A percentile compares a stretch with the other conserved stretches of the same genome.
These are phyloP conservation scores for Aspergillus panamensis DNA, from an alignment of 495 filamentous ascomycete species.

Conservation along the genomic window DNA sequence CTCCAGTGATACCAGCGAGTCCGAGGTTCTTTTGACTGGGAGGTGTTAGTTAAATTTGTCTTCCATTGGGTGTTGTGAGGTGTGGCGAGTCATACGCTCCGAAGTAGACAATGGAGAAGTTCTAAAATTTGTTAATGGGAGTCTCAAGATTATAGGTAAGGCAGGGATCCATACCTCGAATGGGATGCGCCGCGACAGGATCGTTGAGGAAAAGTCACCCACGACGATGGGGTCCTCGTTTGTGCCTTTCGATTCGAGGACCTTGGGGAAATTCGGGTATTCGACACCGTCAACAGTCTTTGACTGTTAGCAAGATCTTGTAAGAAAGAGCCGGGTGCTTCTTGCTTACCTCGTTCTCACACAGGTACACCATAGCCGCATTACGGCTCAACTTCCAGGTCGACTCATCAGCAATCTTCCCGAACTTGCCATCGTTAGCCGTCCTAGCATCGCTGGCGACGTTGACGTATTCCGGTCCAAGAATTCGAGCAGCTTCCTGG, in stretches of 20 bases:
- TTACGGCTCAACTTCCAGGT: conserved; percentile 71
- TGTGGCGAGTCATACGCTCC: conserved; percentile 26
- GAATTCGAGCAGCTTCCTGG: conserved; percentile 72
- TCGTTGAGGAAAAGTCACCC: conserved; percentile 81
- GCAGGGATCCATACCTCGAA: conserved; percentile 40
- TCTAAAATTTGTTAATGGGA: conserved; percentile 24
- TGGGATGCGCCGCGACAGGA: conserved; percentile 59
- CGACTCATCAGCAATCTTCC: conserved; percentile 70
- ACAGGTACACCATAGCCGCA: conserved; percentile 82
- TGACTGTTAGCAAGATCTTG: background rate
- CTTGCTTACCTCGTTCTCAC: conserved; percentile 76
- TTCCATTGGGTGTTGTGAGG: conserved; percentile 13
- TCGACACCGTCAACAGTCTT: conserved; percentile 78
- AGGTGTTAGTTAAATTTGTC: conserved; percentile 5
- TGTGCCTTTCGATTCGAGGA: conserved; percentile 49
- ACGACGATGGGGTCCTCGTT: conserved; percentile 64
- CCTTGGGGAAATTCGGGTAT: conserved; percentile 70
- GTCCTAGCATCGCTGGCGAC: conserved; percentile 68
- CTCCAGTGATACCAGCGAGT: conserved; percentile 77
- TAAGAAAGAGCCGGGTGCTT: background rate
- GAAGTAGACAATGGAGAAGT: conserved; percentile 54
- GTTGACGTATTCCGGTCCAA: conserved; percentile 77
- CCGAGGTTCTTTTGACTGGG: conserved; percentile 80
- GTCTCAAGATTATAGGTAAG: background rate
- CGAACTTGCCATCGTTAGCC: conserved; percentile 79